A percentile compares a stretch with the other conserved stretches of the same genome.
phyloP scores from a whole-genome alignment of 208 protist species.

The Naegleria gruberi region DNA sequence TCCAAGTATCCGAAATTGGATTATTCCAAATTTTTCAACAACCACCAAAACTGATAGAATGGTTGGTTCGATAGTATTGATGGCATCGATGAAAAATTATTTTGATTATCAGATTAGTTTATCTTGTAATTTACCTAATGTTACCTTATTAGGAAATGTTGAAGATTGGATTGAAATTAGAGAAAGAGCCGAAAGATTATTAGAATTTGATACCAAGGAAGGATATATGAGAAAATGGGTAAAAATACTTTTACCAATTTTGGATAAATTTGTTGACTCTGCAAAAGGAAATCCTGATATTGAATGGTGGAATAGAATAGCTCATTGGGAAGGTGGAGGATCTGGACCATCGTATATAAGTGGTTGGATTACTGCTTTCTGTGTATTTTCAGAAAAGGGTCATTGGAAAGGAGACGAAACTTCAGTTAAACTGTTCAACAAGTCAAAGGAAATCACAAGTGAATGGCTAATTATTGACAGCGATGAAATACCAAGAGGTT shows the following conservation, averaged over 20 bases:
- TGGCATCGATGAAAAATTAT: background rate
- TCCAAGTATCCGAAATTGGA: background rate
- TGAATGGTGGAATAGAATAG: background rate
- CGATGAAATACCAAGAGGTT: background rate
- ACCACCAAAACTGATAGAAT: background rate
- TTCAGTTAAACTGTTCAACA: background rate
- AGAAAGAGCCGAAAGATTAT: background rate
- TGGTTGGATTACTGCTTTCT: constrained; percentile 17
- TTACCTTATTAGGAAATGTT: background rate
- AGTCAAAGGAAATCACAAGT: background rate
- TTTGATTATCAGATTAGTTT: background rate
- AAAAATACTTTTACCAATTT: background rate
- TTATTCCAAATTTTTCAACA: background rate
- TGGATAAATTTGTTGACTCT: background rate
- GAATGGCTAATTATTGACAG: background rate
- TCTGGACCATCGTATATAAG: background rate
- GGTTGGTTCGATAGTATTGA: background rate
- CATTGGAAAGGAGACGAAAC: background rate
- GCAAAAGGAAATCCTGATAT: background rate
- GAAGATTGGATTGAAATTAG: background rate
- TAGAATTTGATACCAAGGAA: too few species aligned
- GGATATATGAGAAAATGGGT: background rate
- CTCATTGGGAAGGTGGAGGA: background rate
- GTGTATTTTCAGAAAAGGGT: too few species aligned
- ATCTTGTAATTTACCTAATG: background rate